These are phyloP conservation scores for Raphanus hybrid DNA, from an alignment of 441 rosid species.

Conservation along the genomic window DNA sequence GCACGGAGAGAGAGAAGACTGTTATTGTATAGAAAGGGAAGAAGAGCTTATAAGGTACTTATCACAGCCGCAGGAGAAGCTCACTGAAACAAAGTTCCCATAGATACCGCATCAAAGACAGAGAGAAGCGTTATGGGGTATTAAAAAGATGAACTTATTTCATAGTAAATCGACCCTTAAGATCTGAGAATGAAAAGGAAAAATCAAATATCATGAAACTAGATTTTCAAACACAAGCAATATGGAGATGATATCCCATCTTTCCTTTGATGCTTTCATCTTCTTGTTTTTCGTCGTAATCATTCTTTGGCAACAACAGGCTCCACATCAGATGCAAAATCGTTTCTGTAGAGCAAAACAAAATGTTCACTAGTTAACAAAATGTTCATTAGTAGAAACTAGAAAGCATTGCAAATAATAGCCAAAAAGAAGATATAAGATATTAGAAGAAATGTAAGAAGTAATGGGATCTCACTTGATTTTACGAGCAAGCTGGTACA, in stretches of 20 bases:
- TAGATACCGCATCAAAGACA: neutral
- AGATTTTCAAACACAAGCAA: slow-evolving; percentile 25
- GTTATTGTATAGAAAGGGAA: neutral
- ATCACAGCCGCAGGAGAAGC: neutral
- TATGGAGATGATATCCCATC: neutral
- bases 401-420: neutral
- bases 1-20: neutral
- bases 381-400: slow-evolving; percentile 3
- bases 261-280: slow-evolving; percentile 30
- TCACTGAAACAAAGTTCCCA: neutral
- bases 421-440: neutral
- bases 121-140: neutral
- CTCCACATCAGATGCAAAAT: slow-evolving; percentile 61
- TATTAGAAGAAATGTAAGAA: neutral
- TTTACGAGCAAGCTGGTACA: slow-evolving; percentile 87
- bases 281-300: slow-evolving; percentile 36
- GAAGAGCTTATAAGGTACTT: neutral
- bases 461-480: slow-evolving; percentile 51
- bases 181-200: slow-evolving; percentile 30
- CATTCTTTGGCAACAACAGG: slow-evolving; percentile 67
- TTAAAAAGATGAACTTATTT: neutral
- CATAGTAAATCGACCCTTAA: neutral
- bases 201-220: slow-evolving; percentile 31
- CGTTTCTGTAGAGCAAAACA: slow-evolving; percentile 60
- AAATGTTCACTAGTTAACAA: neutral